Evolutionary conservation across 179 eudicot genomes (phyloP).

Genomic region (Corrigiola litoralis): DNA sequence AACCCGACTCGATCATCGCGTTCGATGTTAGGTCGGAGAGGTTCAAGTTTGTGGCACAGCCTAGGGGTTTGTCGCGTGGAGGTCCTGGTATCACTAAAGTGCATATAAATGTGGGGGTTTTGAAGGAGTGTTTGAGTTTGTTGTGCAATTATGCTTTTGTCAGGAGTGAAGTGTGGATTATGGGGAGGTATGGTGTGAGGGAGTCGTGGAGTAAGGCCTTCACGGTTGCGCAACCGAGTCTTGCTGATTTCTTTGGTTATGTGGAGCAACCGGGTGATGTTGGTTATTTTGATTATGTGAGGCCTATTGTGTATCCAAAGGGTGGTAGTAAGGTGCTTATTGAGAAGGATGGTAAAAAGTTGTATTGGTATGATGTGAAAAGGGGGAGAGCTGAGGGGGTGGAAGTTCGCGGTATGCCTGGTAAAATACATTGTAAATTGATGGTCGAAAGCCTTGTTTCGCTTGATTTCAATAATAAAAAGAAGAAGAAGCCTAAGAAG

Average conservation of each 20-base stretch:
- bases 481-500: background rate
- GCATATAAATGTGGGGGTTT: conserved; percentile 5
- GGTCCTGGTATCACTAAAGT: too few relatives aligned
- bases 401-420: background rate
- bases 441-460: conserved; percentile 27
- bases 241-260: background rate
- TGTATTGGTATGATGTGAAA: conserved; percentile 19
- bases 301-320: background rate
- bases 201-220: conserved; percentile 16
- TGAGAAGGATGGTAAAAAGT: background rate
- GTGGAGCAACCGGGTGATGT: background rate
- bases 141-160: conserved; percentile 15
- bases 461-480: background rate
- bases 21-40: conserved; percentile 28
- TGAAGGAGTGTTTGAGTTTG: conserved; percentile 25
- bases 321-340: conserved; percentile 7
- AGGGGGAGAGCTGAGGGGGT: background rate
- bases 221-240: background rate
- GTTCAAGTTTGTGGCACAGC: conserved; percentile 15
- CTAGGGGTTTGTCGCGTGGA: conserved; percentile 3
- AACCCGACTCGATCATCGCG: conserved; percentile 13
- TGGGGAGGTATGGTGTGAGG: conserved; percentile 17
- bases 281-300: conserved; percentile 1
- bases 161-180: conserved; percentile 10
- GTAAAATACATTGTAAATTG: background rate